phyloP scores from a whole-genome alignment of 2,329 filamentous ascomycete genomes.

The Passalora sequoiae region DNA sequence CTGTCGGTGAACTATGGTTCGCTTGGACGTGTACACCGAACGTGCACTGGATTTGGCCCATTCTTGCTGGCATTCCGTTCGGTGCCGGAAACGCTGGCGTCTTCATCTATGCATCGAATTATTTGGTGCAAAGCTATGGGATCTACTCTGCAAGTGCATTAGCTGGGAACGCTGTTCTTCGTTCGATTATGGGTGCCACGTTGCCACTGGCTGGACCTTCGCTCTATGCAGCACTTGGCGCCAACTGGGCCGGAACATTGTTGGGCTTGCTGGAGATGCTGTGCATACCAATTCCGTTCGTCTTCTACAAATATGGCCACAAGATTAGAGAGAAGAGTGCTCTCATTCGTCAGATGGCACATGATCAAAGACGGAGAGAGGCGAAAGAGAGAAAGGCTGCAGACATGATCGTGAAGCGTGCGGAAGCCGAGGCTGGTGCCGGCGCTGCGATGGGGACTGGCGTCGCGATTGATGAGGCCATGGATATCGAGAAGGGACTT shows the following conservation, averaged over 20 bases:
- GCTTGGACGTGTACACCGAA: conserved; percentile 80
- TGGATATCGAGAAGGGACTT: conserved; percentile 25
- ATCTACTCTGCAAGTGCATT: conserved; percentile 78
- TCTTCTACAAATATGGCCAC: conserved; percentile 44
- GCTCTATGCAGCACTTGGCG: conserved; percentile 65
- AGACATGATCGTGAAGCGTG: conserved; percentile 27
- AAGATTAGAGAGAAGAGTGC: conserved; percentile 53
- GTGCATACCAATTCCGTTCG: conserved; percentile 58
- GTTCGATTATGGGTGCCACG: conserved; percentile 69
- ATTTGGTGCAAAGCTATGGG: conserved; percentile 71
- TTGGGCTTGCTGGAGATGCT: conserved; percentile 67
- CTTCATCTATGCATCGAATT: conserved; percentile 80
- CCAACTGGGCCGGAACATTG: conserved; percentile 74
- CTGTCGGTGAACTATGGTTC: conserved; percentile 78
- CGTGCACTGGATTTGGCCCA: conserved; percentile 75
- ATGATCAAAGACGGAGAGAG: conserved; percentile 46
- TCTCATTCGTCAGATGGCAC: conserved; percentile 47
- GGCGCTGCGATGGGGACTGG: conserved; percentile 40
- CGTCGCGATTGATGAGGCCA: conserved; percentile 32
- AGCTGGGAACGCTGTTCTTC: conserved; percentile 71
- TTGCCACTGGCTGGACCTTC: conserved; percentile 68
- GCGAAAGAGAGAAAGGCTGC: conserved; percentile 37
- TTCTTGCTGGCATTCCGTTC: conserved; percentile 74
- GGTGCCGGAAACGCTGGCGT: conserved; percentile 69
- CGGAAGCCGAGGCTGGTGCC: conserved; percentile 27